phyloP scores from a whole-genome alignment of 1,139 yeast species.

The Nadsonia commutata region DNA sequence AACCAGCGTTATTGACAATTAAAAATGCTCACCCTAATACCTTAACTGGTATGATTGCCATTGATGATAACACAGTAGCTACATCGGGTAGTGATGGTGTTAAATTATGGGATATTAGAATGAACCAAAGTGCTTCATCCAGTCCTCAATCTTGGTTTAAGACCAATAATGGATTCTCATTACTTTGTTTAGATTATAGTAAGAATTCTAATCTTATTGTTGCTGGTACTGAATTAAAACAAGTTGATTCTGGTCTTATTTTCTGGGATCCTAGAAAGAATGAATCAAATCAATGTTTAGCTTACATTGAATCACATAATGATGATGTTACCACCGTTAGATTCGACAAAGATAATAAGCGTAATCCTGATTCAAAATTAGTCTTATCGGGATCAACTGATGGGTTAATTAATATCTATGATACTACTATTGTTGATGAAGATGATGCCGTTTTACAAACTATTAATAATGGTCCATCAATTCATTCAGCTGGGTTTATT shows the following conservation, averaged over 20 bases:
- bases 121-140: slow-evolving; percentile 7
- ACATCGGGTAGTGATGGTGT: slow-evolving; percentile 43
- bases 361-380: slow-evolving; percentile 21
- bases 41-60: slow-evolving; percentile 4
- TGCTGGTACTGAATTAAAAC: slow-evolving; percentile 74
- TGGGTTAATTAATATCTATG: slow-evolving; percentile 77
- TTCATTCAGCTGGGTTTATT: slow-evolving; percentile 71
- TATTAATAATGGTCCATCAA: slow-evolving; percentile 62
- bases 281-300: slow-evolving; percentile 26
- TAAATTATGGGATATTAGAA: slow-evolving; percentile 53
- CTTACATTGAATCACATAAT: slow-evolving; percentile 60
- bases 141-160: slow-evolving; percentile 14
- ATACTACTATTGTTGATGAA: slow-evolving; percentile 44
- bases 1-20: not conserved
- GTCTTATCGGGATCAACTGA: slow-evolving; percentile 87
- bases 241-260: slow-evolving; percentile 68
- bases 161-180: slow-evolving; percentile 1
- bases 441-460: slow-evolving; percentile 86
- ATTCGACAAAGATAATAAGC: slow-evolving; percentile 26
- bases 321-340: slow-evolving; percentile 77
- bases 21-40: slow-evolving; percentile 2
- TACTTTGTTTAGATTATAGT: slow-evolving; percentile 19
- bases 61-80: slow-evolving; percentile 20
- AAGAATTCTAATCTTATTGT: slow-evolving; percentile 29
- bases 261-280: slow-evolving; percentile 53